Percentiles rank a stretch among this genome's conserved stretches.
Conservation (phyloP, 2,329 filamentous ascomycete species). For the Calonectria leucothoes region DNA sequence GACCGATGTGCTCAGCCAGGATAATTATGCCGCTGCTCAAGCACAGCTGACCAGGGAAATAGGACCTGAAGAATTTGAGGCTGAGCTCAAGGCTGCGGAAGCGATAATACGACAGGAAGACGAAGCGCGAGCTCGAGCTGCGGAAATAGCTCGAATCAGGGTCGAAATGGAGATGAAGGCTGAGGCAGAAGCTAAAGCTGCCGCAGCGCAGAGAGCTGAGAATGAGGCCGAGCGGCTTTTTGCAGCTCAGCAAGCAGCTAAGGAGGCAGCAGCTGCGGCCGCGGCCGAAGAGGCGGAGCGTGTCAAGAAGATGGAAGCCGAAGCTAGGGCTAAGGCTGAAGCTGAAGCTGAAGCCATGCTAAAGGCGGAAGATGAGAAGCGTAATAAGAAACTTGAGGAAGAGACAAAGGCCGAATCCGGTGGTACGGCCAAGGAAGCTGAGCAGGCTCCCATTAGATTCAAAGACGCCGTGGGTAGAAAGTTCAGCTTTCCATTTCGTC, state of each 20-base stretch:
- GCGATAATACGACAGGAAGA: background rate
- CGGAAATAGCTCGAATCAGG: no score
- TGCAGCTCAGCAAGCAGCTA: background rate
- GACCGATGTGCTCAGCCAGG: background rate
- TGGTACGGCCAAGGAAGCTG: constrained; percentile 63
- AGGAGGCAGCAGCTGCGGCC: no score
- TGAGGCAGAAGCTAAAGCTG: background rate
- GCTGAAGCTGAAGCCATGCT: constrained; percentile 52
- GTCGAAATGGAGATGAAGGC: background rate
- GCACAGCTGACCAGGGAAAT: background rate
- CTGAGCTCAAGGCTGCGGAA: background rate
- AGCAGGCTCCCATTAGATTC: constrained; percentile 84
- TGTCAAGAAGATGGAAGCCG: constrained; percentile 46
- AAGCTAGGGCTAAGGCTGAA: constrained; percentile 54
- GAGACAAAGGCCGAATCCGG: constrained; percentile 62
- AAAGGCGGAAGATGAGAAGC: constrained; percentile 70
- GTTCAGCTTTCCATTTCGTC: constrained; percentile 89
- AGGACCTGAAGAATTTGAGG: background rate
- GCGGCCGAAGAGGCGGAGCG: no score
- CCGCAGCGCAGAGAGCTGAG: background rate
- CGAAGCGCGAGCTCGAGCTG: background rate
- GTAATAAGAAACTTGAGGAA: constrained; percentile 67
- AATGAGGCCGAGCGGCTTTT: background rate
- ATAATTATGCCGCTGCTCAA: background rate
- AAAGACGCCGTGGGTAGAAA: constrained; percentile 93